Evolutionary conservation across 768 basidiomycete genomes (phyloP), one percentile per base, ranked within the genome.

Genomic region (Mycena kentingensis): DNA sequence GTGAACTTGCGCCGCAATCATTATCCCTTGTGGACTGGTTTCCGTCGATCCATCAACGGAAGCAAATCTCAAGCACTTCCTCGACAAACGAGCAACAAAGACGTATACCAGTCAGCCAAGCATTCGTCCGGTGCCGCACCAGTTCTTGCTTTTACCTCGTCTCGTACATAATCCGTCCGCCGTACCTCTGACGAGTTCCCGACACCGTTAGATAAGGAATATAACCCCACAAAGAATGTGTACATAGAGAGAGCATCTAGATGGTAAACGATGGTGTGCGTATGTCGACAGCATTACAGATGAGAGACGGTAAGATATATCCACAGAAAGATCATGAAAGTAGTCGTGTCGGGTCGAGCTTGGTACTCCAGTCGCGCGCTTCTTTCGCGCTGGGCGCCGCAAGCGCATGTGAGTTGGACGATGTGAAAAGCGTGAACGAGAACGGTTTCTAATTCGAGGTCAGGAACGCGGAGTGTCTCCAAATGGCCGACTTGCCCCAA

Each of bases 381-480:
- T 97, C 94, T 73, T 90, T 95, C 52, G 76, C 70, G 63, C 77
- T 90, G 3, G 87, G 82, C 28, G 93, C 92, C 8, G 90, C 87
- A 10, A 97, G 78, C 31, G 90, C 91, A 72, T 94, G 88, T 22
- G 93, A 94, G 68, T 97, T 96, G 7, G 90, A 90, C 12, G 90
- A 78, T 2, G 94, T 94, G 70, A 95, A 96, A 27, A 97, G 79
- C 12, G 91, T 93, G 70, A 97, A 95, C 13, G 87, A 88, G 68
- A 85, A 87, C 28, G 78, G 83, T 78, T 87, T 90, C 93, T 94
- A 65, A 26, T 24, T 42, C 19, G 26, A 34, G 34, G 29, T 48
- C 43, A 38, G 51, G 43, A 15, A 44, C 58, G 34, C 61, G 49
- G 22, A 52, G 29, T 26, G 36, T 6, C 12, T 4, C 42, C 12